Percentiles rank a stretch among this genome's conserved stretches.
phyloP scores from a whole-genome alignment of 2,329 filamentous ascomycete genomes.

The Colletotrichum tropicale region DNA sequence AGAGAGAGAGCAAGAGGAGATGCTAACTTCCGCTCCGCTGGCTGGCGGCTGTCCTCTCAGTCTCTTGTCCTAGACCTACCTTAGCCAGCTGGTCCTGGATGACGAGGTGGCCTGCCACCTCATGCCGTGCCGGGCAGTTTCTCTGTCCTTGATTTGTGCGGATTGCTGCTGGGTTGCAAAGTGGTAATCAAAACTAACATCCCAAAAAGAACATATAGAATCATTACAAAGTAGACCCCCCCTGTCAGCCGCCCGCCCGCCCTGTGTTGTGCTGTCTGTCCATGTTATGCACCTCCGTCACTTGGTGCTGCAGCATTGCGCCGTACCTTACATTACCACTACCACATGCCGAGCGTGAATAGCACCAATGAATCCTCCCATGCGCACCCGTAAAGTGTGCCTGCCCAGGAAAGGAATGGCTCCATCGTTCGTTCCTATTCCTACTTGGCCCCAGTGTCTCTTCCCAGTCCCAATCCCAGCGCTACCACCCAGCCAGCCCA shows the following conservation, averaged over 20 bases:
- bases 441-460: background rate
- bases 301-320: background rate
- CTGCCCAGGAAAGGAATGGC: constrained; percentile 4
- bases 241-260: background rate
- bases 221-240: background rate
- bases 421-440: constrained; percentile 10
- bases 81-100: background rate
- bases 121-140: background rate
- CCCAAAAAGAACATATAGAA: background rate
- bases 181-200: background rate
- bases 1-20: background rate
- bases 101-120: background rate
- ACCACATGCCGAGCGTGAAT: background rate
- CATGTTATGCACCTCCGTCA: background rate
- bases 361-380: background rate
- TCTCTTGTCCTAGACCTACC: background rate
- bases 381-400: background rate
- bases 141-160: background rate
- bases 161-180: background rate
- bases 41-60: background rate
- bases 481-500: background rate
- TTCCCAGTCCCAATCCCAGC: background rate
- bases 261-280: background rate
- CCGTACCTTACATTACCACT: background rate
- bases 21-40: background rate